Conservation (phyloP, 1,284 basidiomycete genomes). For the Rhodotorula mucilaginosa region DNA sequence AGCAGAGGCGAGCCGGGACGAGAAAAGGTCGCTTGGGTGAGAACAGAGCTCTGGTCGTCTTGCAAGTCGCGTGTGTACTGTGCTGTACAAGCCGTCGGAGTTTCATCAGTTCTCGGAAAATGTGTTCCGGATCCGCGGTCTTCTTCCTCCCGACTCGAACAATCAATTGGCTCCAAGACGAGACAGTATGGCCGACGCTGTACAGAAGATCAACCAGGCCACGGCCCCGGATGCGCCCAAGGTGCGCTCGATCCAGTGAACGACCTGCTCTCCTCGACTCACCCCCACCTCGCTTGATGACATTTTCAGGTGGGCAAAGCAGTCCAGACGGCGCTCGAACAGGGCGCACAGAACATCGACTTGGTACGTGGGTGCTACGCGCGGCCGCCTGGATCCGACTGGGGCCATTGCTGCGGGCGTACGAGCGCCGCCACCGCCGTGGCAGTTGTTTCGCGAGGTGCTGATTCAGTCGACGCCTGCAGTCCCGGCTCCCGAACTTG, state of each 20-base stretch:
- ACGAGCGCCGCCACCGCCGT: neutral
- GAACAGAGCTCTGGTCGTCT: too few relatives aligned
- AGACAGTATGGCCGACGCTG: neutral
- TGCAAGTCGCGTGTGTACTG: neutral
- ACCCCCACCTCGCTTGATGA: neutral
- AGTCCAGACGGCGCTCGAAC: constrained; percentile 35
- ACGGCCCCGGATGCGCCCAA: constrained; percentile 7
- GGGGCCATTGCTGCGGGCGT: neutral
- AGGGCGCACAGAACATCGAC: constrained; percentile 39
- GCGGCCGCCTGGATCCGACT: neutral
- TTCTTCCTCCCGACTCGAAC: neutral
- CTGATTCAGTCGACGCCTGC: neutral
- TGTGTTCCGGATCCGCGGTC: neutral
- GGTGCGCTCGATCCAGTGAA: neutral
- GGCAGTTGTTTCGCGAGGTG: neutral
- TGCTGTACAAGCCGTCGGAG: neutral
- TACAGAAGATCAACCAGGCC: constrained; percentile 1
- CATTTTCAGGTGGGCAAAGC: constrained; percentile 41
- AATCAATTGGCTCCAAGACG: neutral
- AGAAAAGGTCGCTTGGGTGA: too few relatives aligned
- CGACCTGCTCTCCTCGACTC: neutral
- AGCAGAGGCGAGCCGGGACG: too few relatives aligned
- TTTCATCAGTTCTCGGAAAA: neutral
- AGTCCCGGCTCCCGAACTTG: constrained; percentile 32
- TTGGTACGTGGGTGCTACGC: constrained; percentile 13